Evolutionary conservation across 345 rosid species (phyloP).

Genomic region (Firmiana major): DNA sequence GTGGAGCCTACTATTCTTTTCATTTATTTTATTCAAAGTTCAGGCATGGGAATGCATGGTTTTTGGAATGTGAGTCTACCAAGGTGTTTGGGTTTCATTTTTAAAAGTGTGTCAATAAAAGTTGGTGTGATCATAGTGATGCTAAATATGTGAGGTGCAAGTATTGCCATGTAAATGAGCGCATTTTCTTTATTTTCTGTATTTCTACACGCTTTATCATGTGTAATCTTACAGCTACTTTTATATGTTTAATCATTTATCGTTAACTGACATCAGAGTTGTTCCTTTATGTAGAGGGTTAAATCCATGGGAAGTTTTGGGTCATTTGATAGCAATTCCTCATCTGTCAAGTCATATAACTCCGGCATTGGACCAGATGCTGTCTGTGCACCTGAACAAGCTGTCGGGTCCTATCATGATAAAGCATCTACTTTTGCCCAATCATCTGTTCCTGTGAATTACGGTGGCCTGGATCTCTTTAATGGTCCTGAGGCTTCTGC

Average conservation of each 20-base stretch:
- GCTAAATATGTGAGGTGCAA: not conserved
- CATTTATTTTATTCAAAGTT: not conserved
- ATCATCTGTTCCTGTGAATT: slow-evolving; percentile 31
- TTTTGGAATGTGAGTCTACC: not conserved
- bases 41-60: not conserved
- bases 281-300: slow-evolving; percentile 55
- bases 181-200: slow-evolving; percentile 12
- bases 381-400: slow-evolving; percentile 40
- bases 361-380: slow-evolving; percentile 48
- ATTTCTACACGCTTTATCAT: slow-evolving; percentile 1
- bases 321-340: slow-evolving; percentile 58
- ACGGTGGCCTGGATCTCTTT: slow-evolving; percentile 44
- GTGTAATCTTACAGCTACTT: not conserved
- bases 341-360: slow-evolving; percentile 58
- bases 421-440: slow-evolving; percentile 31
- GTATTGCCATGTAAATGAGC: not conserved
- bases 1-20: not conserved
- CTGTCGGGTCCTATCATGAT: slow-evolving; percentile 33
- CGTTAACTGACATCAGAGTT: slow-evolving; percentile 22
- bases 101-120: not conserved
- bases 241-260: slow-evolving; percentile 2
- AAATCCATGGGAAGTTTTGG: slow-evolving; percentile 67
- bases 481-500: slow-evolving; percentile 34
- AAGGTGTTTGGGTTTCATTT: not conserved
- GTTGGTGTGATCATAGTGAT: not conserved